phyloP scores from a whole-genome alignment of 176 grass and related monocot genomes.

The Triticum timopheevii region DNA sequence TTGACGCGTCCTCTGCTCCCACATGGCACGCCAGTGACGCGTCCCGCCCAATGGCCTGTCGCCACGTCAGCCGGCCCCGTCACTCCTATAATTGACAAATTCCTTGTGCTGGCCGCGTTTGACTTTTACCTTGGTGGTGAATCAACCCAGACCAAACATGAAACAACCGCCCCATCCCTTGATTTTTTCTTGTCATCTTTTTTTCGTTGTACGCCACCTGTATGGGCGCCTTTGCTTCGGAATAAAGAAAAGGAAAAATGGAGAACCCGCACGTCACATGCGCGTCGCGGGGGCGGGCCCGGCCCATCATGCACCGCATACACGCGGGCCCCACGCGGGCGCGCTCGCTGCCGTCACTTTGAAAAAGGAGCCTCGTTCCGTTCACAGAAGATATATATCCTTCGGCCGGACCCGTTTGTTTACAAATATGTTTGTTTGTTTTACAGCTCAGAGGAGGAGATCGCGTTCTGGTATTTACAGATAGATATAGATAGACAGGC shows the following conservation, averaged over 20 bases:
- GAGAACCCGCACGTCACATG: slow-evolving; percentile 30
- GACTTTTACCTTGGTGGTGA: slow-evolving; percentile 51
- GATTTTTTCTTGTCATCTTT: not conserved
- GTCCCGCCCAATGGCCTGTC: slow-evolving; percentile 41
- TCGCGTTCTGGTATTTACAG: not conserved
- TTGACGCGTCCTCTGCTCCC: not conserved
- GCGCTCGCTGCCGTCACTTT: slow-evolving; percentile 38
- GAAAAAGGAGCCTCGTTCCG: not conserved
- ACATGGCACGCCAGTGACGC: slow-evolving; percentile 55
- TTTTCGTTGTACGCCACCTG: slow-evolving; percentile 13
- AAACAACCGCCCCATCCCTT: not conserved
- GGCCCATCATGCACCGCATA: slow-evolving; percentile 40
- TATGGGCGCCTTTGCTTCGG: slow-evolving; percentile 27
- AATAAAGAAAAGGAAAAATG: slow-evolving; percentile 48
- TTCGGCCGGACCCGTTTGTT: not conserved
- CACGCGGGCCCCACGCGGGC: slow-evolving; percentile 17
- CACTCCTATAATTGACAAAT: slow-evolving; percentile 25
- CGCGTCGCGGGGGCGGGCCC: slow-evolving; percentile 29
- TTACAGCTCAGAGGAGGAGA: slow-evolving; percentile 3
- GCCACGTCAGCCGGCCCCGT: slow-evolving; percentile 35
- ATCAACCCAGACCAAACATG: slow-evolving; percentile 19
- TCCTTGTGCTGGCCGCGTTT: slow-evolving; percentile 40
- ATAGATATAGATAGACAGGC: not conserved
- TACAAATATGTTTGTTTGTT: too few species aligned
- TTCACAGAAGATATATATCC: not conserved